Base-by-base conservation (phyloP, 331 rosid species). In the Malus hybrid region DNA sequence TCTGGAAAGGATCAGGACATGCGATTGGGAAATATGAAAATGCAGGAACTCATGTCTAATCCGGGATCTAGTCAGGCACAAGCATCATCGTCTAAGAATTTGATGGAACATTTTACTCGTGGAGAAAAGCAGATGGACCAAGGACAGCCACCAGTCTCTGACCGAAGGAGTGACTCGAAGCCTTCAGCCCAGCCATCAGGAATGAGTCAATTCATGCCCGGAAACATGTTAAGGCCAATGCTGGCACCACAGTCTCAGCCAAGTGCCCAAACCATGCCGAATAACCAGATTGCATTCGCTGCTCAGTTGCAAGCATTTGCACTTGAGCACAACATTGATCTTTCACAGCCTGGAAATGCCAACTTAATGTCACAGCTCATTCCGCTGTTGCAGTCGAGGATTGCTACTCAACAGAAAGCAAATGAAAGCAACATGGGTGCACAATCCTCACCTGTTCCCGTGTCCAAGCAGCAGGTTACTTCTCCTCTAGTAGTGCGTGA, bases 221-320 rank as follows among this genome's bases (percentile, higher is more conserved):
- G 90, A 80, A 89, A 89, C 73, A 79, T 76, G 78, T 28, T 73
- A 42, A 88, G 97, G 79, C 86, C 96, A 28, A 74, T 83, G 86
- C 90, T 92, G 82, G 82, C 87, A 70, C 82, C 92, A 66, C 91
- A 86, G 78, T 71, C 87, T 78, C 92, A 89, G 71, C 97, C 87
- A 72, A 86, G 88, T 76, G 76, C 80, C 73, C 93, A 87, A 80
- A 90, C 82, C 85, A 81, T 82, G 87, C 72, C 82, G 48, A 92
- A 83, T 88, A 86, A 84, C 70, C 97, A 90, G 88, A 74, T 85
- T 72, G 87, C 90, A 28, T 76, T 88, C 78, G 88, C 96, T 82
- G 82, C 89, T 63, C 98, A 95, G 82, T 84, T 90, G 81, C 98
- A 95, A 79, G 92, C 93, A 39, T 92, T 97, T 97, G 97, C 93